A percentile compares a stretch with the other conserved stretches of the same genome.
These are phyloP conservation scores for Lonicera japonica DNA, from an alignment of 129 eudicot species.

Conservation along the genomic window DNA sequence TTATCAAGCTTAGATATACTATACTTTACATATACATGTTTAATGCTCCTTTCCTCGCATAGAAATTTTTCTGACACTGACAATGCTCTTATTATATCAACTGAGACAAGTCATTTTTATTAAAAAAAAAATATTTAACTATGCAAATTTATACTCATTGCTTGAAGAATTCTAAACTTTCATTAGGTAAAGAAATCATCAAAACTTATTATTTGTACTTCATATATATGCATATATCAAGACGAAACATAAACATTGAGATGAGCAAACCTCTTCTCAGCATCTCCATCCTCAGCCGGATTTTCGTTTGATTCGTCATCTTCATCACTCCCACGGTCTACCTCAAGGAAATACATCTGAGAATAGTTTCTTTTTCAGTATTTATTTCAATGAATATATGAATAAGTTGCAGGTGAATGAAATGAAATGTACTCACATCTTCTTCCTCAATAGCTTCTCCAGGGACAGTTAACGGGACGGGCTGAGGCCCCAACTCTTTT, in stretches of 20 bases:
- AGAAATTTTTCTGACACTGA: no score
- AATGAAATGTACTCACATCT: conserved; percentile 46
- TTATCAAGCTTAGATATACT: no score
- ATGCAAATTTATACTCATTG: no score
- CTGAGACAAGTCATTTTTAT: no score
- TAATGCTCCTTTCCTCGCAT: no score
- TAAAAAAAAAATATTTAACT: no score
- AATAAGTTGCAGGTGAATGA: not conserved
- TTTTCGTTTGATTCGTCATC: conserved; percentile 43
- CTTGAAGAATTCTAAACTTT: no score
- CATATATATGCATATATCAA: no score
- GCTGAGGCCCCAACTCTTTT: conserved; percentile 75
- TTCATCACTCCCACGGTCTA: conserved; percentile 54
- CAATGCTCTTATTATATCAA: no score
- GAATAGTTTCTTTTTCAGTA: conserved; percentile 11
- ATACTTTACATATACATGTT: no score
- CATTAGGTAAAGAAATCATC: no score
- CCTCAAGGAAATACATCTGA: conserved; percentile 90
- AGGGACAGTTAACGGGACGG: conserved; percentile 68
- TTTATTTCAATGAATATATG: not conserved
- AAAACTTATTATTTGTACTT: no score
- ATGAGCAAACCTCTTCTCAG: conserved; percentile 54
- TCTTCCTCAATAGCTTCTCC: conserved; percentile 74
- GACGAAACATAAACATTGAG: not conserved
- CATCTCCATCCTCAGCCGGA: conserved; percentile 29